These are phyloP conservation scores for Melastoma candidum DNA, from an alignment of 441 rosid genomes.

Conservation along the genomic window DNA sequence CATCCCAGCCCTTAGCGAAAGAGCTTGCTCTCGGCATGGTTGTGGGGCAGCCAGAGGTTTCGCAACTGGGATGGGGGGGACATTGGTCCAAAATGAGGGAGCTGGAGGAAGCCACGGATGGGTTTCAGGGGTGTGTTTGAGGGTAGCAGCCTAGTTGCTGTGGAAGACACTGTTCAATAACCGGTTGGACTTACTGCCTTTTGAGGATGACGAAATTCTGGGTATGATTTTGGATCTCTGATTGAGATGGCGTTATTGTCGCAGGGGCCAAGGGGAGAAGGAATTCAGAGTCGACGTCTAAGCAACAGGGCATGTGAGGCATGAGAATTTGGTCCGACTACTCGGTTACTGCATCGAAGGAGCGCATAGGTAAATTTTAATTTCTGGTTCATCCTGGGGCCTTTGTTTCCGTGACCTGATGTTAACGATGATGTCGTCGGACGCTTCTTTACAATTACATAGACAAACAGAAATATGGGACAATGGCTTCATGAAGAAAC, in stretches of 20 bases:
- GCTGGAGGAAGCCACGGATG: constrained; percentile 50
- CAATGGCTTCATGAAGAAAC: constrained; percentile 91
- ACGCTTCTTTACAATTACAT: constrained; percentile 81
- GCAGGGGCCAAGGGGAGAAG: constrained; percentile 90
- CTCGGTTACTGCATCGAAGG: constrained; percentile 96
- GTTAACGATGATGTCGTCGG: constrained; percentile 20
- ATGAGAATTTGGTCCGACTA: constrained; percentile 83
- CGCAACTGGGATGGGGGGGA: constrained; percentile 60
- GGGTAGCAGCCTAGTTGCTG: constrained; percentile 33
- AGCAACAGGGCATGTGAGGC: constrained; percentile 83
- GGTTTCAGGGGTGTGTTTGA: constrained; percentile 38
- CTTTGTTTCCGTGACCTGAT: neutral
- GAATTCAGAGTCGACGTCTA: constrained; percentile 93
- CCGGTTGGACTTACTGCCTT: constrained; percentile 20
- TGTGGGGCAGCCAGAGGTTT: constrained; percentile 32
- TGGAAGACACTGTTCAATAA: constrained; percentile 46
- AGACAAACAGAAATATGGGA: constrained; percentile 73
- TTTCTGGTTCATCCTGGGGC: neutral
- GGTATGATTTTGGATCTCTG: neutral
- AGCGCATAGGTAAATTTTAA: constrained; percentile 52
- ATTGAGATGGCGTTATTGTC: constrained; percentile 14
- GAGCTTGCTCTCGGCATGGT: constrained; percentile 29
- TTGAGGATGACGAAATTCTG: neutral
- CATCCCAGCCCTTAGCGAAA: constrained; percentile 20
- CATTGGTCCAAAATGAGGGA: constrained; percentile 54